Percentiles rank a stretch among this genome's conserved stretches.
These are phyloP conservation scores for Mycoemilia scoparia DNA, from an alignment of 192 early-diverging fungal genomes.

Conservation along the genomic window DNA sequence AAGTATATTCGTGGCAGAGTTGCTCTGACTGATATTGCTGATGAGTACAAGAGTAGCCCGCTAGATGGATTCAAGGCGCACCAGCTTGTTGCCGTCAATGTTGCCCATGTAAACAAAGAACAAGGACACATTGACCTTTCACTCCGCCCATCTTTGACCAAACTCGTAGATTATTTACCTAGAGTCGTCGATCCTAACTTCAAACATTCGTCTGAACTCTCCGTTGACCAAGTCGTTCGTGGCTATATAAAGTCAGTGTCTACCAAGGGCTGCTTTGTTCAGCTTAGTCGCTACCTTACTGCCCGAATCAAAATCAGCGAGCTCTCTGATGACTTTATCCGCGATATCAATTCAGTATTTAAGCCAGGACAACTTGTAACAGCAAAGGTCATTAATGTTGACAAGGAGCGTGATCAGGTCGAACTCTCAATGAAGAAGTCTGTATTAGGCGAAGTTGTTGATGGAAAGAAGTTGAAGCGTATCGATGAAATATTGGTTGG, in stretches of 20 bases:
- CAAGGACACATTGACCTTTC: constrained; percentile 42
- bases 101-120: constrained; percentile 4
- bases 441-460: constrained; percentile 14
- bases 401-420: constrained; percentile 35
- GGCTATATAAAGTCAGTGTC: constrained; percentile 57
- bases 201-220: constrained; percentile 31
- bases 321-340: constrained; percentile 67
- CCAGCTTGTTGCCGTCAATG: constrained; percentile 9
- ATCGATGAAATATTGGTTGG: constrained; percentile 45
- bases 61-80: constrained; percentile 8
- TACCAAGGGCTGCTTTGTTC: constrained; percentile 57
- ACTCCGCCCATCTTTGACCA: constrained; percentile 34
- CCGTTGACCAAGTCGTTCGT: constrained; percentile 41
- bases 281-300: constrained; percentile 35
- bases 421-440: constrained; percentile 57
- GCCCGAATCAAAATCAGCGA: constrained; percentile 75
- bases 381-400: constrained; percentile 45
- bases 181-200: constrained; percentile 27
- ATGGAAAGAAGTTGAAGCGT: constrained; percentile 14
- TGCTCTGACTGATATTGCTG: constrained; percentile 38
- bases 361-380: constrained; percentile 55
- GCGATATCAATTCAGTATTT: constrained; percentile 63
- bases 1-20: constrained; percentile 35
- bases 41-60: constrained; percentile 18
- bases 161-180: constrained; percentile 9